Percentiles rank a stretch among this genome's conserved stretches.
Evolutionary conservation across 768 basidiomycete species (phyloP).

Genomic region (Clitopilus passeckerianus): DNA sequence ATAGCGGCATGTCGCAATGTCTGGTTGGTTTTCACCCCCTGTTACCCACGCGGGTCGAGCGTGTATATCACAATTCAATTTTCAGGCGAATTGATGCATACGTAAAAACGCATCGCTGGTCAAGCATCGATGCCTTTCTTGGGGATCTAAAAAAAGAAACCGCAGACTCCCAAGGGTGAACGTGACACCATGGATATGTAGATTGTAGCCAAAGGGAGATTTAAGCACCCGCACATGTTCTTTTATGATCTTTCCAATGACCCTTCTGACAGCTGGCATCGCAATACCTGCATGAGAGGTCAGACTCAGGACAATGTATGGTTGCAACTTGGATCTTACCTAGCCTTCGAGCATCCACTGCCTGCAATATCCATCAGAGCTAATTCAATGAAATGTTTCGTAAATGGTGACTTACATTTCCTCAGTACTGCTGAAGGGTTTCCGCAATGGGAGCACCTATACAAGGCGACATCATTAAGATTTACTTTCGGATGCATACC

Average conservation of each 20-base stretch:
- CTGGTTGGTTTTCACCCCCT: too few species aligned
- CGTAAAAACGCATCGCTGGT: neutral
- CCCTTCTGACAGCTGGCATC: conserved; percentile 34
- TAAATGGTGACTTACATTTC: conserved; percentile 32
- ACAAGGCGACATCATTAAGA: conserved; percentile 44
- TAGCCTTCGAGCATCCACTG: conserved; percentile 19
- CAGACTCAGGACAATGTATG: neutral
- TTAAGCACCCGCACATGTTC: conserved; percentile 14
- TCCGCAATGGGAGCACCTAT: conserved; percentile 59
- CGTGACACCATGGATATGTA: too few species aligned
- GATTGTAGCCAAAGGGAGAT: too few species aligned
- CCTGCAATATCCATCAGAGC: conserved; percentile 6
- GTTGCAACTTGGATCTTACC: conserved; percentile 7
- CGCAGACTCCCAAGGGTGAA: too few species aligned
- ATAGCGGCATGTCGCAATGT: neutral
- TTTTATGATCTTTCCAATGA: conserved; percentile 36
- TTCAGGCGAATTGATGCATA: neutral
- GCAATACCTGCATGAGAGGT: conserved; percentile 31
- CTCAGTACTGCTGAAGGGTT: conserved; percentile 56
- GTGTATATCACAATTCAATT: neutral
- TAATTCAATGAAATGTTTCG: neutral
- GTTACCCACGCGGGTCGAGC: too few species aligned
- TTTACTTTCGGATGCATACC: conserved; percentile 41
- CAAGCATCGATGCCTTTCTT: too few species aligned
- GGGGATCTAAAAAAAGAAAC: too few species aligned